Evolutionary conservation across 371 early-diverging fungal genomes (phyloP).

Genomic region (Mortierella sp.): DNA sequence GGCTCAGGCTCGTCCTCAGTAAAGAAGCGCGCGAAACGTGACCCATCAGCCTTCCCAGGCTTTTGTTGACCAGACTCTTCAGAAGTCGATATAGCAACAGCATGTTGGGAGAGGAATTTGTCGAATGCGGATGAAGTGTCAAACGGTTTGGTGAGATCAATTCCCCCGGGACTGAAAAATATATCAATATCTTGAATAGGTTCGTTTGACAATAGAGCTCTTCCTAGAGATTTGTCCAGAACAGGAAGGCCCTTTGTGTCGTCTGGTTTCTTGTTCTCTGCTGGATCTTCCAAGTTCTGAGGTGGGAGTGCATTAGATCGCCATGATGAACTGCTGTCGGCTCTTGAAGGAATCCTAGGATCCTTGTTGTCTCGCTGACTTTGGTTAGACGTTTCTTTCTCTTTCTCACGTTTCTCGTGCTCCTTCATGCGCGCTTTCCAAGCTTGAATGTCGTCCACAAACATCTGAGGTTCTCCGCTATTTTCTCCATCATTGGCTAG

Average conservation of each 20-base stretch:
- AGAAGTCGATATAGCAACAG: conserved; percentile 41
- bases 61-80: conserved; percentile 18
- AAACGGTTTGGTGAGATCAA: conserved; percentile 50
- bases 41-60: conserved; percentile 61
- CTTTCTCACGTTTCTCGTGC: conserved; percentile 61
- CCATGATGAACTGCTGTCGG: conserved; percentile 58
- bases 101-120: conserved; percentile 59
- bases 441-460: conserved; percentile 69
- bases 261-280: conserved; percentile 13
- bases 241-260: conserved; percentile 1
- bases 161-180: conserved; percentile 57
- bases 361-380: conserved; percentile 36
- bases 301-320: conserved; percentile 27
- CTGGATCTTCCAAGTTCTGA: conserved; percentile 1
- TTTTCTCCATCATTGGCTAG: conserved; percentile 46
- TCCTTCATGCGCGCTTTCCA: conserved; percentile 77
- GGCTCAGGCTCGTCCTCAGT: conserved; percentile 56
- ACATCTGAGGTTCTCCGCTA: conserved; percentile 51
- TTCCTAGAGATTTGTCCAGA: conserved; percentile 28
- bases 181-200: conserved; percentile 57
- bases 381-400: conserved; percentile 31
- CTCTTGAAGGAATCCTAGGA: conserved; percentile 43
- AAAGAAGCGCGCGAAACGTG: conserved; percentile 77
- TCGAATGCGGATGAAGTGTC: conserved; percentile 58
- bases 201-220: conserved; percentile 24